Evolutionary conservation across 208 protist species (phyloP), one percentile per base, ranked within the genome.

Genomic region (Angomonas ambiguus): DNA sequence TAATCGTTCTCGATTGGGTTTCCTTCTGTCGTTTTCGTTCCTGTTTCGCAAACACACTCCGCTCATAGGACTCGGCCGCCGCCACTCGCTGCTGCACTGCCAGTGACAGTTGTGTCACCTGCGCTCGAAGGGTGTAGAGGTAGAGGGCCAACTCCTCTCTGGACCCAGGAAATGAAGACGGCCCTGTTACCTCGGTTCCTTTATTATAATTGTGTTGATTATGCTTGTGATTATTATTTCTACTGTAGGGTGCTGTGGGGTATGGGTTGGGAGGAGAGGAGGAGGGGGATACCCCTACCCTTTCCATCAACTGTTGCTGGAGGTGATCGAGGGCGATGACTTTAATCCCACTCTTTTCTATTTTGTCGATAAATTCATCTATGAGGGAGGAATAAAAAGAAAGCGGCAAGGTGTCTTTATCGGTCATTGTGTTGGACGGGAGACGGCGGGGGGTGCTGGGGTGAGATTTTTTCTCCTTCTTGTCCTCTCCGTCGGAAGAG

Each of bases 271-370:
- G 8, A 41, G 35, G 35, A 18, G 35, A 18, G 35, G 35, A 13
- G 35, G 35, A 41, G 13, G 13, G 35, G 35, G 49, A 20, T 55
- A 16, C 25, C 6, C 53, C 53, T 13, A 59, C 18, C 11, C 20
- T 20, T 28, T 59, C 53, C 20, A 31, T 16, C 22, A 59, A n/a
- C 24, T 59, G 53, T 59, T 59, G 53, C 53, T 59, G 53, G 4
- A 59, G 8, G 11, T 32, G 24, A 38, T 59, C 53, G 22, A 59
- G 8, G 53, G 53, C 53, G 13, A 35, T 35, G 11, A 59, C 13
- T 16, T 59, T 30, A 11, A 59, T 27, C 53, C 28, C 53, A 35
- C 30, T n/a, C 16, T 35, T 11, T 5, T 32, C 11, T 16, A 59
- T 59, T n/a, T 59, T 35, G 22, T 30, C 24, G 5, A 59, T 35